Percentiles rank a stretch among this genome's conserved stretches.
These are phyloP conservation scores for Lodderomyces metapsilosis DNA, from an alignment of 1,139 yeast species.

Conservation along the genomic window DNA sequence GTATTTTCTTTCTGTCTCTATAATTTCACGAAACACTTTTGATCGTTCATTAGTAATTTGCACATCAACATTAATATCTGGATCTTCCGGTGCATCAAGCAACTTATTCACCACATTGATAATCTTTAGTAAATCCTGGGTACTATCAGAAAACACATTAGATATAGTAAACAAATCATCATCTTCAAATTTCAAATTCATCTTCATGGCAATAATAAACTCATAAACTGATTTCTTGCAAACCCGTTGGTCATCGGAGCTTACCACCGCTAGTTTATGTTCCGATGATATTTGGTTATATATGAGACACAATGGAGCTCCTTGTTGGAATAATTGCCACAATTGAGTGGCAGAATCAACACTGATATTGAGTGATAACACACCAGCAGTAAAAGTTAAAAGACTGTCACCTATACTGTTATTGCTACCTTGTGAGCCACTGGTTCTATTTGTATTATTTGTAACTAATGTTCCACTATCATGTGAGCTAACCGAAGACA, in stretches of 20 bases:
- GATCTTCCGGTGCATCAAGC: slow-evolving; percentile 13
- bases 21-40: slow-evolving; percentile 78
- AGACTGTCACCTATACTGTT: slow-evolving; percentile 22
- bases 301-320: slow-evolving; percentile 85
- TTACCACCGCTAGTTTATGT: slow-evolving; percentile 51
- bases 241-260: slow-evolving; percentile 75
- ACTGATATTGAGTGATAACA: slow-evolving; percentile 65
- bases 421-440: slow-evolving; percentile 1
- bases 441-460: background rate
- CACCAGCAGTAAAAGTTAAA: slow-evolving; percentile 72
- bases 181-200: slow-evolving; percentile 71
- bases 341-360: slow-evolving; percentile 93
- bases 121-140: slow-evolving; percentile 74
- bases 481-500: slow-evolving; percentile 22
- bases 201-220: slow-evolving; percentile 83
- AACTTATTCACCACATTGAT: slow-evolving; percentile 67
- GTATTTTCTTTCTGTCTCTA: slow-evolving; percentile 88
- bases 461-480: slow-evolving; percentile 5
- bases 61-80: slow-evolving; percentile 21
- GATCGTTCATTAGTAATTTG: slow-evolving; percentile 55
- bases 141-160: slow-evolving; percentile 80
- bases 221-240: slow-evolving; percentile 91
- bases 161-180: slow-evolving; percentile 82
- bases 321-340: slow-evolving; percentile 87
- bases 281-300: slow-evolving; percentile 57